Conservation (phyloP, 331 rosid species). For the Prunus yedoensis region DNA sequence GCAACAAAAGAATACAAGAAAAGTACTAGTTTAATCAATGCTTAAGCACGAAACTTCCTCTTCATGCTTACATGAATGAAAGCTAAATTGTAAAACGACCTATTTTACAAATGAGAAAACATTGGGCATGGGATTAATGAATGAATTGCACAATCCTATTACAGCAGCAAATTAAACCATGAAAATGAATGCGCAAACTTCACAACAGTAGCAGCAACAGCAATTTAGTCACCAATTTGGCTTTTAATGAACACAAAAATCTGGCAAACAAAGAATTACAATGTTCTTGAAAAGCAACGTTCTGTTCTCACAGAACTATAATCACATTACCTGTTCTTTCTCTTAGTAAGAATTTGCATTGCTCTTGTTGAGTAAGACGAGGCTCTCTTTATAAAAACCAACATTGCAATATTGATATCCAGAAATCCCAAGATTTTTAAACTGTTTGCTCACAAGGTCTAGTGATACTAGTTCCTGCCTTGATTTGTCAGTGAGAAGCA, state of each 20-base stretch:
- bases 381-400: neutral
- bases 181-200: neutral
- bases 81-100: too few relatives aligned
- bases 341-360: neutral
- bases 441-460: neutral
- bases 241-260: neutral
- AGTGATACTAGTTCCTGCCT: neutral
- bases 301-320: neutral
- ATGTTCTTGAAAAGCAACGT: neutral
- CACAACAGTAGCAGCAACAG: neutral
- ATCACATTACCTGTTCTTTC: neutral
- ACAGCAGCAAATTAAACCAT: neutral
- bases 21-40: neutral
- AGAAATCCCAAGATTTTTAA: neutral
- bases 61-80: too few relatives aligned
- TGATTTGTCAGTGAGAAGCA: neutral
- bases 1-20: neutral
- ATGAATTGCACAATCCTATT: neutral
- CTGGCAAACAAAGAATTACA: neutral
- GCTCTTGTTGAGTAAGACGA: neutral
- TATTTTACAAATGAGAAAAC: too few relatives aligned
- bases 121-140: too few relatives aligned
- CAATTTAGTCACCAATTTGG: neutral
- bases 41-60: neutral
- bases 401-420: neutral